phyloP scores from a whole-genome alignment of 1,284 basidiomycete species.

The Ceratobasidium sp. region DNA sequence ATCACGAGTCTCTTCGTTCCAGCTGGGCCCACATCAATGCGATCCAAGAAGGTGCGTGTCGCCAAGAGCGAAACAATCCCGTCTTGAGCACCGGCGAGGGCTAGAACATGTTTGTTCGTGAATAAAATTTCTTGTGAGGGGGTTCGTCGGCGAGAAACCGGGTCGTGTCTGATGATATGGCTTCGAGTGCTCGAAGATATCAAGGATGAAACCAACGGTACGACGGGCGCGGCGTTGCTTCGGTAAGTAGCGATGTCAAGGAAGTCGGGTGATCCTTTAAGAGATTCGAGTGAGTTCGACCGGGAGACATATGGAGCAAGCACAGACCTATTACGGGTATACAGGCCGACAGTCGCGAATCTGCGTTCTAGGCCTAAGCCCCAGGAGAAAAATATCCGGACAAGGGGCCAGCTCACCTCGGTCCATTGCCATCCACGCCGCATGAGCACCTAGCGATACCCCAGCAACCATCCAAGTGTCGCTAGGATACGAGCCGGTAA shows the following conservation, averaged over 20 bases:
- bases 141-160: conserved; percentile 5
- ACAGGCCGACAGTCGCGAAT: conserved; percentile 15
- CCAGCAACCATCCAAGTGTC: conserved; percentile 34
- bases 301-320: background rate
- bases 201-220: conserved; percentile 15
- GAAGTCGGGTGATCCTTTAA: conserved; percentile 33
- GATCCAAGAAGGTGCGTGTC: conserved; percentile 21
- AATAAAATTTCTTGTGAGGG: background rate
- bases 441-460: conserved; percentile 29
- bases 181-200: conserved; percentile 12
- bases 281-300: background rate
- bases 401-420: conserved; percentile 13
- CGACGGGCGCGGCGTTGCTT: background rate
- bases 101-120: conserved; percentile 23
- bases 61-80: conserved; percentile 7
- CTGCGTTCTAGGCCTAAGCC: background rate
- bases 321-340: conserved; percentile 26
- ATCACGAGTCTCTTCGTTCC: conserved; percentile 28
- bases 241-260: conserved; percentile 20
- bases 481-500: background rate
- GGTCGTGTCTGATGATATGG: conserved; percentile 21
- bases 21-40: conserved; percentile 19
- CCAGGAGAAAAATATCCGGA: background rate
- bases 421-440: conserved; percentile 30
- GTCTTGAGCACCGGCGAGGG: conserved; percentile 24